Evolutionary conservation across 441 rosid species (phyloP).

Genomic region (Pelargonium cotyledonis): DNA sequence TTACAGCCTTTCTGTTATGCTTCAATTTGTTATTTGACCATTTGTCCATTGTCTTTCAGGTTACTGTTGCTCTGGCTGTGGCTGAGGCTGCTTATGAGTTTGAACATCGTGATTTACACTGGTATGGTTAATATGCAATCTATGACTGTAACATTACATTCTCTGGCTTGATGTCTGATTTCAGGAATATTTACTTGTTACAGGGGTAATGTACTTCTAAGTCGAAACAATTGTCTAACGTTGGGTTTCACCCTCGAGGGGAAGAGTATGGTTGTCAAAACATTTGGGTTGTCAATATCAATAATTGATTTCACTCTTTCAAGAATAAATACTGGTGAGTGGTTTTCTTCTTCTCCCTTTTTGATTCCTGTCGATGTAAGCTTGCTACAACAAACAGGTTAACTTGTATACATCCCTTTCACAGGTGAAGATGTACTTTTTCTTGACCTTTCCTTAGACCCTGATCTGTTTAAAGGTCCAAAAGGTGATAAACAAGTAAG

Average conservation of each 20-base stretch:
- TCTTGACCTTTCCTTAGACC: constrained; percentile 77
- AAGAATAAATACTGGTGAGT: constrained; percentile 73
- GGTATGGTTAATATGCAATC: constrained; percentile 37
- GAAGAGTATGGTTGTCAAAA: constrained; percentile 40
- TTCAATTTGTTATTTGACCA: constrained; percentile 9
- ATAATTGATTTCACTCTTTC: constrained; percentile 94
- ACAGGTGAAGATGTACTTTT: constrained; percentile 80
- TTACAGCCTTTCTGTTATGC: background rate
- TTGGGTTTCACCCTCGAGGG: constrained; percentile 55
- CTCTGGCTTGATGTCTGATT: constrained; percentile 14
- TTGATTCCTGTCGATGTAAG: background rate
- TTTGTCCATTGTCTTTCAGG: constrained; percentile 36
- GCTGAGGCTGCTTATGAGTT: constrained; percentile 95
- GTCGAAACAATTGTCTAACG: constrained; percentile 47
- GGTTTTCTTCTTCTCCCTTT: constrained; percentile 6
- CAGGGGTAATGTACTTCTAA: constrained; percentile 90
- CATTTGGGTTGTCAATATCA: constrained; percentile 57
- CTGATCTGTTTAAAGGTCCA: constrained; percentile 79
- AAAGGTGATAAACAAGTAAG: constrained; percentile 87
- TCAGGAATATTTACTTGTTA: constrained; percentile 12
- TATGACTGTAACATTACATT: constrained; percentile 3
- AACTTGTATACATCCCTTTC: background rate
- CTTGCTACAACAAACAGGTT: constrained; percentile 4
- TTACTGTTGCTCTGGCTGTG: constrained; percentile 75
- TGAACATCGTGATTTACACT: constrained; percentile 90